phyloP scores from a whole-genome alignment of 148 eudicot species.

The Talinum fruticosum region DNA sequence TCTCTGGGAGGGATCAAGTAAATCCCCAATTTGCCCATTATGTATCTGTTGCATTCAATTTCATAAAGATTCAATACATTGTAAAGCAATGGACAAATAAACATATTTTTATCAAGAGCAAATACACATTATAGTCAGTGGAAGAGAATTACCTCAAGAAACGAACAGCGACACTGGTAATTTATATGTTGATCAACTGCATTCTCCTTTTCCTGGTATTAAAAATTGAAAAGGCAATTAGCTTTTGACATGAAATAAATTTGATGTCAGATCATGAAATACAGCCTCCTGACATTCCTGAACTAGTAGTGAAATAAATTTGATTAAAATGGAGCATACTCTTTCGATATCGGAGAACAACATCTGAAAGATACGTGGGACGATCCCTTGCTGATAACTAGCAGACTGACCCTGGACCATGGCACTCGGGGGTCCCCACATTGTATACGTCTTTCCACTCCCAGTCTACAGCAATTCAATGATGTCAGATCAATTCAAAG shows the following conservation, averaged over 20 bases:
- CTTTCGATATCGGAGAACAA: constrained; percentile 75
- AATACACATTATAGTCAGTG: neutral
- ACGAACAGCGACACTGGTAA: constrained; percentile 92
- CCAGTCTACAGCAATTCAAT: constrained; percentile 56
- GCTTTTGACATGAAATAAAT: no score
- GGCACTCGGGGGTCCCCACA: constrained; percentile 97
- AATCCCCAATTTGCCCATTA: constrained; percentile 83
- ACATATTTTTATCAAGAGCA: no score
- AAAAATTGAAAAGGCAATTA: constrained; percentile 13
- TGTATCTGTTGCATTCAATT: constrained; percentile 47
- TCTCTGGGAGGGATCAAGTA: constrained; percentile 80
- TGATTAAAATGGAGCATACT: constrained; percentile 41
- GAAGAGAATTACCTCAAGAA: constrained; percentile 70
- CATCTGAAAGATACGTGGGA: constrained; percentile 80
- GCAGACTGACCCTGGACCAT: constrained; percentile 72
- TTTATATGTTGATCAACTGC: constrained; percentile 62
- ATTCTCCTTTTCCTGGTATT: constrained; percentile 51
- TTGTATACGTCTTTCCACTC: constrained; percentile 92
- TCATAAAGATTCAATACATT: neutral
- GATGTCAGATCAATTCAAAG: neutral
- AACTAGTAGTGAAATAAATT: neutral
- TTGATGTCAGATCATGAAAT: neutral
- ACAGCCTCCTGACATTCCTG: constrained; percentile 1
- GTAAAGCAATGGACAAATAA: neutral
- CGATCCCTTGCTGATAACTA: constrained; percentile 66